A percentile compares a stretch with the other conserved stretches of the same genome.
These are phyloP conservation scores for Centrapalus pauciflorus DNA, from an alignment of 129 eudicot species.

Conservation along the genomic window DNA sequence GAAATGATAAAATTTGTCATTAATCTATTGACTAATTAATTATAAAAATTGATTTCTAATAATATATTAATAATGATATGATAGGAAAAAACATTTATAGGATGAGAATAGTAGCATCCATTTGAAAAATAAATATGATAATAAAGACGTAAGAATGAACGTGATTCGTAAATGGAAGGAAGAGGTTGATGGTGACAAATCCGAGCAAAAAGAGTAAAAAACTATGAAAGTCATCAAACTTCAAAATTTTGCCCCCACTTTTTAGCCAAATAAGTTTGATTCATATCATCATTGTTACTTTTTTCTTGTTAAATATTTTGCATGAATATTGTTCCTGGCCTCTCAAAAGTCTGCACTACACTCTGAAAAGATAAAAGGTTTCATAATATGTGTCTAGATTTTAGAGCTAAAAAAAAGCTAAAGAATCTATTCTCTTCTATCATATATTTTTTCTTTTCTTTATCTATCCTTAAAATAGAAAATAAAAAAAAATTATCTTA, in stretches of 20 bases:
- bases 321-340: constrained; percentile 6
- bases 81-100: too few relatives aligned
- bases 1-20: too few relatives aligned
- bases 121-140: too few relatives aligned
- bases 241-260: constrained; percentile 3
- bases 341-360: constrained; percentile 17
- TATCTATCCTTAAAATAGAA: too few relatives aligned
- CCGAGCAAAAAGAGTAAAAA: neutral
- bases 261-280: constrained; percentile 17
- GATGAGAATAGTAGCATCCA: too few relatives aligned
- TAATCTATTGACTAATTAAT: too few relatives aligned
- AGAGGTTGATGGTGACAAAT: constrained; percentile 12
- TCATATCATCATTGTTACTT: constrained; percentile 24
- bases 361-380: constrained; percentile 20
- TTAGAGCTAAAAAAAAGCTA: constrained; percentile 34
- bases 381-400: neutral
- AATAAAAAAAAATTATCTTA: too few relatives aligned
- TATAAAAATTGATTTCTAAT: too few relatives aligned
- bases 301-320: neutral
- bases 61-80: too few relatives aligned
- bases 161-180: constrained; percentile 1
- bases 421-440: constrained; percentile 25
- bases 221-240: neutral
- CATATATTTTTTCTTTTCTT: constrained; percentile 7
- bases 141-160: neutral